Conservation (phyloP, 805 yeast species). For the Candida anglica region DNA sequence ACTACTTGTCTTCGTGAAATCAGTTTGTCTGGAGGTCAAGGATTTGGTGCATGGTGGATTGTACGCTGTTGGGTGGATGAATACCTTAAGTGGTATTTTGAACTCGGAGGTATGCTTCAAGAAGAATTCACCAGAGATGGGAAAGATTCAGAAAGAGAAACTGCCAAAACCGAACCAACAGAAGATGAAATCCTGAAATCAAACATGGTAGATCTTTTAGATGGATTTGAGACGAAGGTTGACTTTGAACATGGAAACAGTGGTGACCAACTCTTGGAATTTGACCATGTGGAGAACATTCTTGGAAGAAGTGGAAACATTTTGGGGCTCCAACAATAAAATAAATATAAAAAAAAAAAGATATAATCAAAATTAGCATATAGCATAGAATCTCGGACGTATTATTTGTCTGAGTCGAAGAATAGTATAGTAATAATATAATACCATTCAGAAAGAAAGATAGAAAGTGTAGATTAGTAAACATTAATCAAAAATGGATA, state of each 20-base stretch:
- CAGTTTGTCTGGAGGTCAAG: conserved; percentile 51
- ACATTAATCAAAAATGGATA: no score
- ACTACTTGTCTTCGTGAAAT: conserved; percentile 62
- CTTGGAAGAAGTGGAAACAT: conserved; percentile 8
- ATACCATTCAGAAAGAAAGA: no score
- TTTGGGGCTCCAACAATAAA: conserved; percentile 3
- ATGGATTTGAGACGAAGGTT: conserved; percentile 9
- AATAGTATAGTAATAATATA: no score
- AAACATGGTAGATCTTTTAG: conserved; percentile 9
- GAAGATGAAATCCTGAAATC: no score
- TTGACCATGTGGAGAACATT: conserved; percentile 11
- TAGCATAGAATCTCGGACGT: no score
- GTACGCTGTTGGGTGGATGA: conserved; percentile 75
- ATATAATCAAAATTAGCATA: neutral
- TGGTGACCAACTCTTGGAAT: conserved; percentile 7
- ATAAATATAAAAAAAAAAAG: conserved; percentile 1
- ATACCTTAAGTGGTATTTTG: conserved; percentile 64
- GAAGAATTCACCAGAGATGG: conserved; percentile 18
- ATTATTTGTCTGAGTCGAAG: no score
- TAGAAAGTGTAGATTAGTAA: no score
- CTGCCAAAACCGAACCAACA: conserved; percentile 1
- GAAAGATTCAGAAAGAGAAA: conserved; percentile 2
- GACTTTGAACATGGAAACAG: no score
- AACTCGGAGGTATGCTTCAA: conserved; percentile 51
- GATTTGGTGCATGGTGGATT: conserved; percentile 75